Evolutionary conservation across 73 alveolate genomes (phyloP).

Genomic region (Diophrys appendiculata): DNA sequence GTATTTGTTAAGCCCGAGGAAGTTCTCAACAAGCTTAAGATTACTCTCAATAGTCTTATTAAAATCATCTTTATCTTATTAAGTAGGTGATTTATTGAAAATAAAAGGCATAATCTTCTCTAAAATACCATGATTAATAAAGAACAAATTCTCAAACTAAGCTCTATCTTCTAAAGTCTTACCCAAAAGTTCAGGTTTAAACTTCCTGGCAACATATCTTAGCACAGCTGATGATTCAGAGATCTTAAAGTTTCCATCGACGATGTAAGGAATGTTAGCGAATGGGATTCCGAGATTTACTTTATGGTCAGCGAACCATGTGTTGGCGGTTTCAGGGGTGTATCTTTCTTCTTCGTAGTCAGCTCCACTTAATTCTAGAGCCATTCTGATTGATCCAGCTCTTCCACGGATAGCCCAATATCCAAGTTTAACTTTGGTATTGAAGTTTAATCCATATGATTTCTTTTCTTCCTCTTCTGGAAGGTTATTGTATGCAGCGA

Average conservation of each 20-base stretch:
- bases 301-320: neutral
- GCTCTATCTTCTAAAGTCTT: conserved; percentile 19
- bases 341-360: neutral
- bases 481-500: neutral
- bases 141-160: neutral
- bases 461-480: neutral
- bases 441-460: neutral
- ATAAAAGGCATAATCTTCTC: neutral
- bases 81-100: neutral
- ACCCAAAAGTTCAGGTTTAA: conserved; percentile 37
- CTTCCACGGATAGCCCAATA: conserved; percentile 4
- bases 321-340: neutral
- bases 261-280: conserved; percentile 26
- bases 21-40: conserved; percentile 6
- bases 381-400: neutral
- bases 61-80: neutral
- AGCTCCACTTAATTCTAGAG: neutral
- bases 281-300: neutral
- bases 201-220: neutral
- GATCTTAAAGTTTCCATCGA: conserved; percentile 27
- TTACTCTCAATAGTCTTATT: neutral
- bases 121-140: neutral
- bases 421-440: too few species aligned
- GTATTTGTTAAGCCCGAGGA: conserved; percentile 11
- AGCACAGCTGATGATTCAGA: conserved; percentile 21